phyloP scores from a whole-genome alignment of 2,329 filamentous ascomycete genomes.

The Cryphonectria carpinicola region DNA sequence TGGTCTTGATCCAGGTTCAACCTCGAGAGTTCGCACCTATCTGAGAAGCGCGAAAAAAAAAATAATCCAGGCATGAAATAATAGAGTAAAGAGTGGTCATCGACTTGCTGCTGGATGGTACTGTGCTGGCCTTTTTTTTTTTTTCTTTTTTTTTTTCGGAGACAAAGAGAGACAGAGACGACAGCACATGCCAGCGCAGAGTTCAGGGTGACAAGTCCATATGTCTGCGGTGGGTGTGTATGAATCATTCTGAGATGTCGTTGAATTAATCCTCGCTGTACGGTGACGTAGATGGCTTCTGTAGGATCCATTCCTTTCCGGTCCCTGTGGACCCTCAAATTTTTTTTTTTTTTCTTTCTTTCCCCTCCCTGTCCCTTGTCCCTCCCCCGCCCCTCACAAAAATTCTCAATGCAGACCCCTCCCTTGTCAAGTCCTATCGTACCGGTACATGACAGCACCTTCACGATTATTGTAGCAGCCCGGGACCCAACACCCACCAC shows the following conservation, averaged over 20 bases:
- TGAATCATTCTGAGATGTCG: slow-evolving; percentile 12
- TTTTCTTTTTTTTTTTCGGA: no score
- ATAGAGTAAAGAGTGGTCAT: background rate
- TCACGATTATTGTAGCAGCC: background rate
- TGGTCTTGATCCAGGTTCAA: background rate
- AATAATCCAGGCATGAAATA: background rate
- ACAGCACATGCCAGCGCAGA: background rate
- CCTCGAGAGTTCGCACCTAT: background rate
- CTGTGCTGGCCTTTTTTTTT: background rate
- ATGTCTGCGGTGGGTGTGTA: slow-evolving; percentile 24
- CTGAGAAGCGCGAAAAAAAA: background rate
- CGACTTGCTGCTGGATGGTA: background rate
- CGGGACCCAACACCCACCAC: background rate
- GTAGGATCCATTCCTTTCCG: slow-evolving; percentile 1
- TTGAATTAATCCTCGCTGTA: slow-evolving; percentile 28
- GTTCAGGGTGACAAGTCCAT: slow-evolving; percentile 1
- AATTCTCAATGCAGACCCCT: background rate
- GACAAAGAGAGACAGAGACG: background rate
- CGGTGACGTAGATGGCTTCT: slow-evolving; percentile 25
- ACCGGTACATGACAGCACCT: background rate
- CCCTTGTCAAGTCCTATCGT: background rate
- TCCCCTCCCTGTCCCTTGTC: background rate
- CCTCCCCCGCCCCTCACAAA: background rate
- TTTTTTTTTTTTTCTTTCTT: background rate
- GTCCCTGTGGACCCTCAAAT: background rate